phyloP scores from a whole-genome alignment of 2,329 filamentous ascomycete genomes.

The Teratosphaeriaceae sp. region DNA sequence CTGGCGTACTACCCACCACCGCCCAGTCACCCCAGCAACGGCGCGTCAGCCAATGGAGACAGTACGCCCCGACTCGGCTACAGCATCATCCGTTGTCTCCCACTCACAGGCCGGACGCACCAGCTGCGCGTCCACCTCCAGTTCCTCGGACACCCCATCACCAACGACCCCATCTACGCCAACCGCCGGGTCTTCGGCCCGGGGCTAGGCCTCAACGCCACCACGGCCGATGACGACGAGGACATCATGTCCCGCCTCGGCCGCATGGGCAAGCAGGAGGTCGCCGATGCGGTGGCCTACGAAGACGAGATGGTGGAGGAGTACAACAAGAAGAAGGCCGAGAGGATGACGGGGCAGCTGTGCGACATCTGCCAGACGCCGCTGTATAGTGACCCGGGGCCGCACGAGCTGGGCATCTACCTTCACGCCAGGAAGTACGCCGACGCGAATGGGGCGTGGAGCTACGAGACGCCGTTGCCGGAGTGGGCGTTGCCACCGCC shows the following conservation, averaged over 20 bases:
- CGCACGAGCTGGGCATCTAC: slow-evolving; percentile 87
- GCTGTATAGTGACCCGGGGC: slow-evolving; percentile 85
- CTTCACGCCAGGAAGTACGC: slow-evolving; percentile 88
- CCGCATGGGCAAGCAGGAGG: slow-evolving; percentile 89
- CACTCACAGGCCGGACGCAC: slow-evolving; percentile 88
- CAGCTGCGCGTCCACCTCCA: slow-evolving; percentile 93
- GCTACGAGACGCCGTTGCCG: slow-evolving; percentile 78
- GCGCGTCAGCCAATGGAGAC: slow-evolving; percentile 13
- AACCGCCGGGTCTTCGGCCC: slow-evolving; percentile 88
- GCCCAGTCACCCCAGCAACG: slow-evolving; percentile 15
- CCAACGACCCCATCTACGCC: slow-evolving; percentile 96
- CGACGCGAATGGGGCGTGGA: slow-evolving; percentile 75
- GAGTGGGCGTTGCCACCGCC: slow-evolving; percentile 78
- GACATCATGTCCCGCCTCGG: slow-evolving; percentile 81
- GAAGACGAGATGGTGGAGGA: slow-evolving; percentile 88
- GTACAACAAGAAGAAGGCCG: slow-evolving; percentile 84
- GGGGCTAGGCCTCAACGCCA: slow-evolving; percentile 60
- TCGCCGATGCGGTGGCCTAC: slow-evolving; percentile 84
- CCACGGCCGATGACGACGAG: slow-evolving; percentile 71
- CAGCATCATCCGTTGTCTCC: slow-evolving; percentile 89
- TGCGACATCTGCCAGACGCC: slow-evolving; percentile 81
- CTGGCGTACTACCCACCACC: slow-evolving; percentile 79
- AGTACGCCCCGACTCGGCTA: slow-evolving; percentile 51
- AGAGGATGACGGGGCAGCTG: slow-evolving; percentile 81
- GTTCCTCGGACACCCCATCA: slow-evolving; percentile 88